Evolutionary conservation across 352 stramenopile species (phyloP), one percentile per base, ranked within the genome.

Genomic region (Elongisporangium prolatum): DNA sequence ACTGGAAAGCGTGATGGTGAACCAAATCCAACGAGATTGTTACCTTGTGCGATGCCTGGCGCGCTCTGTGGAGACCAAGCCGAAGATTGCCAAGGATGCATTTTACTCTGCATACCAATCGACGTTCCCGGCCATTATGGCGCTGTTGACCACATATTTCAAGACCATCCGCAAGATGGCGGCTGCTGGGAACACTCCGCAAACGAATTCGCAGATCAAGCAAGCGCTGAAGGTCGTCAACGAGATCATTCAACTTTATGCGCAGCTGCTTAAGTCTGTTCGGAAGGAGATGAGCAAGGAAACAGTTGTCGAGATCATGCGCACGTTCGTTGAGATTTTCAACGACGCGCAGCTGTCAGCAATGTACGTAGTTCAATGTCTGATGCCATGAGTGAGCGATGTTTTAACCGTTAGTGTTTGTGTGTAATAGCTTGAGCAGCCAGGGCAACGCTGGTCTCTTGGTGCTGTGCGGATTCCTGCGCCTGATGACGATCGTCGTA

Each of bases 241-340:
- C 61, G 84, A 91, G 52, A 86, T 91, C 48, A 72, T 91, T 44
- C 75, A 80, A 48, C 56, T 91, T 21, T 91, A 93, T 40, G 79
- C 80, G 4, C 81, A 93, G 24, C 47, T 91, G 40, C 76, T 93
- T 21, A 86, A 90, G 54, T 91, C 84, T 7, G 80, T 93, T 21
- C 84, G 84, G 2, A 91, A 90, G 66, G 81, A 93, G 60, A 89
- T 93, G 77, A 78, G 78, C 18, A 91, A 88, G 56, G 80, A 89
- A 0, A 80, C 65, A 0, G 80, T 93, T 20, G 71, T 67, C 1
- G 77, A 86, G 20, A 78, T 91, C 50, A 91, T 93, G 71, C 72
- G 67, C 47, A 75, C 81, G 16, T 91, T 93, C 50, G 80, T 93
- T 21, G 78, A 89, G 57, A 89, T 91, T 25, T 93, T 93, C 61